These are phyloP conservation scores for Mytilinidion resinicola DNA, from an alignment of 495 filamentous ascomycete genomes.

Conservation along the genomic window DNA sequence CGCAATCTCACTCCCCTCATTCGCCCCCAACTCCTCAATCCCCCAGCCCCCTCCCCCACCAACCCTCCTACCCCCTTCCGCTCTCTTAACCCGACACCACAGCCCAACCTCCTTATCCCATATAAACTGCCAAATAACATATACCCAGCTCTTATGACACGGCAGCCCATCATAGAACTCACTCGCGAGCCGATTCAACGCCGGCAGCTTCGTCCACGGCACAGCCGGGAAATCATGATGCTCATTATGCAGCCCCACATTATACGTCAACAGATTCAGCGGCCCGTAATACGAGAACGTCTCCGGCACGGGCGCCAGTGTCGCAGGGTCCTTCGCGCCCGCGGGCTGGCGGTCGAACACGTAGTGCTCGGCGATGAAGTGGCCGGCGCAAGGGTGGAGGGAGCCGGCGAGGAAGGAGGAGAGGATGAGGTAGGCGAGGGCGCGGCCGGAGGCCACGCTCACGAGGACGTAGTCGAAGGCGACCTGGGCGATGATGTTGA, in stretches of 20 bases:
- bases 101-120: slow-evolving; percentile 81
- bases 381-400: slow-evolving; percentile 89
- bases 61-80: slow-evolving; percentile 67
- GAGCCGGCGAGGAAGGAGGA: slow-evolving; percentile 90
- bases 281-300: slow-evolving; percentile 96
- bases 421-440: slow-evolving; percentile 71
- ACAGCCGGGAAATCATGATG: slow-evolving; percentile 98
- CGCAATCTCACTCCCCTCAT: slow-evolving; percentile 28
- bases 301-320: slow-evolving; percentile 61
- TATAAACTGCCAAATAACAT: slow-evolving; percentile 93
- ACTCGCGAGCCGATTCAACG: slow-evolving; percentile 68
- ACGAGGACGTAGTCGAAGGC: slow-evolving; percentile 70
- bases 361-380: slow-evolving; percentile 99
- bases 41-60: slow-evolving; percentile 42
- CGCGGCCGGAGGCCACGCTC: slow-evolving; percentile 47
- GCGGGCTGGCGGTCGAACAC: slow-evolving; percentile 67
- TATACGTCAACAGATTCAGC: slow-evolving; percentile 89
- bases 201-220: slow-evolving; percentile 80
- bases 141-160: slow-evolving; percentile 79
- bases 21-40: slow-evolving; percentile 48
- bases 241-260: slow-evolving; percentile 96
- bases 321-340: slow-evolving; percentile 52
- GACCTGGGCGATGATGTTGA: slow-evolving; percentile 73
- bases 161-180: slow-evolving; percentile 93
- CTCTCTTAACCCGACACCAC: slow-evolving; percentile 88